Evolutionary conservation across 2,329 filamentous ascomycete genomes (phyloP), one percentile per base, ranked within the genome.

Genomic region (Didymella pinodella): DNA sequence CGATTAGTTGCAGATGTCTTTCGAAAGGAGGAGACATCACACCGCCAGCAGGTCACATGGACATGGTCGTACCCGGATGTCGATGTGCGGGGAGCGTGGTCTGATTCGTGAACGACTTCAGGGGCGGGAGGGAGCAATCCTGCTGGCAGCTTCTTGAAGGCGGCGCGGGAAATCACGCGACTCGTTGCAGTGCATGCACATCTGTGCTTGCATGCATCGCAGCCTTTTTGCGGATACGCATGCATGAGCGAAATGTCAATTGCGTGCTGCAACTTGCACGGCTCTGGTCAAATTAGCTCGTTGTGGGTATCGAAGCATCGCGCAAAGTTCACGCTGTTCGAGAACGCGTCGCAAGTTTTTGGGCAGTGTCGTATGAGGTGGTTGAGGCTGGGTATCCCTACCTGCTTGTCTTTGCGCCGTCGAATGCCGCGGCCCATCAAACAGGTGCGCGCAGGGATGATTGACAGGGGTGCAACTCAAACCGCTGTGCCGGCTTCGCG

Each of bases 21-120:
- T 59, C 31, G 54, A 55, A 55, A 25, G 46, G 56, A 48, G 44
- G 31, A 57, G 57, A 66, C 66, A 67, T 66, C 71, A 75, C 72
- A 75, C 74, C 72, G 74, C 73, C 64, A 59, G 50, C 63, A 67
- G 62, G 65, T 69, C 71, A 74, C 69, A 70, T 73, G 71, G 71
- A 66, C 63, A 52, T 46, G 56, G 53, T 60, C 47, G 54, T 45
- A 54, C 31, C 49, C 50, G 40, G 62, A 49, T 53, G 45, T 41
- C 55, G 66, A 62, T 61, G 61, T 67, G 67, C 65, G 66, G 66
- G 64, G 62, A 60, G 57, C 7, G 57, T 62, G 59, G 52, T 48
- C 40, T 72, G 70, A 74, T 72, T 70, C 59, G 71, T 65, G 61
- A 67, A 60, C 50, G 47, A 43, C 34, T 46, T 64, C 70, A 70